A percentile compares a stretch with the other conserved stretches of the same genome.
These are phyloP conservation scores for Priceomyces haplophilus DNA, from an alignment of 805 yeast species.

Conservation along the genomic window DNA sequence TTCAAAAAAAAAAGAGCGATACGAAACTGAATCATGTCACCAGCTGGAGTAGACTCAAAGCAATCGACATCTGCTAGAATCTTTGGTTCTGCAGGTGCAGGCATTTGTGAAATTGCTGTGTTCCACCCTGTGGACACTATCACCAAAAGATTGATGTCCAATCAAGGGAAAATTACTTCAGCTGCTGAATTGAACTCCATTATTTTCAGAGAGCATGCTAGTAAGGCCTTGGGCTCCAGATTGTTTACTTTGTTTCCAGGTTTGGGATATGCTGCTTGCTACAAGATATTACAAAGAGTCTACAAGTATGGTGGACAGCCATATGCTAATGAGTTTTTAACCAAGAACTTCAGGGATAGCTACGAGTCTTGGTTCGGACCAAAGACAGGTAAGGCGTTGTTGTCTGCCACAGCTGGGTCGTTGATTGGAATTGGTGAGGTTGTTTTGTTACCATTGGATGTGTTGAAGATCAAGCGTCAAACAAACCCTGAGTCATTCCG, in stretches of 20 bases:
- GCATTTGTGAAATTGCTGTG: slow-evolving; percentile 92
- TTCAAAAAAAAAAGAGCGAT: not conserved
- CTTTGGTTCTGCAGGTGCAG: slow-evolving; percentile 97
- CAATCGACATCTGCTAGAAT: slow-evolving; percentile 89
- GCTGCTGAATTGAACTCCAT: slow-evolving; percentile 73
- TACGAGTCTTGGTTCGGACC: slow-evolving; percentile 82
- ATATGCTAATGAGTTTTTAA: slow-evolving; percentile 89
- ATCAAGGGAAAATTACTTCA: slow-evolving; percentile 64
- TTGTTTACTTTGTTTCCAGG: slow-evolving; percentile 91
- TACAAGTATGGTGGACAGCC: slow-evolving; percentile 99
- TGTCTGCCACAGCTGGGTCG: slow-evolving; percentile 97
- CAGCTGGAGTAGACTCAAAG: slow-evolving; percentile 59
- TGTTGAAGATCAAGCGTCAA: slow-evolving; percentile 96
- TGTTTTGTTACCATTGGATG: slow-evolving; percentile 91
- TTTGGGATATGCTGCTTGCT: slow-evolving; percentile 95
- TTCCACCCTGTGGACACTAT: slow-evolving; percentile 99
- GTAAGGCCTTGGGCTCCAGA: slow-evolving; percentile 66
- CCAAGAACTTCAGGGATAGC: slow-evolving; percentile 62
- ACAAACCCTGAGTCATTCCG: slow-evolving; percentile 99
- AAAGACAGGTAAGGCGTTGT: slow-evolving; percentile 94
- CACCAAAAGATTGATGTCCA: slow-evolving; percentile 91
- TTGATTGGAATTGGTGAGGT: slow-evolving; percentile 97
- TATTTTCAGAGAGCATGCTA: slow-evolving; percentile 79
- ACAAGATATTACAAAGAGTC: slow-evolving; percentile 94
- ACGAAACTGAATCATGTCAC: slow-evolving; percentile 29